A percentile compares a stretch with the other conserved stretches of the same genome.
Evolutionary conservation across 2,329 filamentous ascomycete genomes (phyloP).

Genomic region (Lecanicillium sp.): DNA sequence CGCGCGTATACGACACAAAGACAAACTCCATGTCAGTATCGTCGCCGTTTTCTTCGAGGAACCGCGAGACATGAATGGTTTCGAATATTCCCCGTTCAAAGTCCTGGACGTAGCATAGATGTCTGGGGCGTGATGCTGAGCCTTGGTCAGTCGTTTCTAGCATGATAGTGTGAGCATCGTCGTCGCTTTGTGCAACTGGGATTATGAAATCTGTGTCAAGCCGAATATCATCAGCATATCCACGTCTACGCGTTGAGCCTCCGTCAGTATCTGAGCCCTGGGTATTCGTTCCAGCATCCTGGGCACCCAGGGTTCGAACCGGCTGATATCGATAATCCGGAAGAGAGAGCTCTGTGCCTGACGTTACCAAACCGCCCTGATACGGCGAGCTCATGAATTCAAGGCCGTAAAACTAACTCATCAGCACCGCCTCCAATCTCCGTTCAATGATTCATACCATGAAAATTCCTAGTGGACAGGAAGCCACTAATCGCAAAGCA

Average conservation of each 20-base stretch:
- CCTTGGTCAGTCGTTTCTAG: neutral
- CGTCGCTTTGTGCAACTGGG: neutral
- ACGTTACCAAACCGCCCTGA: neutral
- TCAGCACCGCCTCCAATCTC: neutral
- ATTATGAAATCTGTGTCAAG: neutral
- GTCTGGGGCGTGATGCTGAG: constrained; percentile 12
- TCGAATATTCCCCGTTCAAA: constrained; percentile 15
- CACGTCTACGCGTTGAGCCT: neutral
- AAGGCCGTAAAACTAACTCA: constrained; percentile 1
- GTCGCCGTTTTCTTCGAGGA: constrained; percentile 18
- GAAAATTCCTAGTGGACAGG: neutral
- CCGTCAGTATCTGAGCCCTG: neutral
- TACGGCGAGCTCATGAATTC: neutral
- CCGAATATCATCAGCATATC: neutral
- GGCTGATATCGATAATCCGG: neutral
- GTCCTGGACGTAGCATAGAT: constrained; percentile 22
- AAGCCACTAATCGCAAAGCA: neutral
- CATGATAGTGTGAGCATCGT: neutral
- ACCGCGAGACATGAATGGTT: constrained; percentile 22
- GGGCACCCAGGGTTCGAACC: neutral
- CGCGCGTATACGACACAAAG: constrained; percentile 35
- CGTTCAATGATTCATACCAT: neutral
- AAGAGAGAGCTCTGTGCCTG: neutral
- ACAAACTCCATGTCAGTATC: constrained; percentile 28
- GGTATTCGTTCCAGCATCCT: neutral